Evolutionary conservation across 1,284 basidiomycete species (phyloP).

Genomic region (Dichomitus squalens): DNA sequence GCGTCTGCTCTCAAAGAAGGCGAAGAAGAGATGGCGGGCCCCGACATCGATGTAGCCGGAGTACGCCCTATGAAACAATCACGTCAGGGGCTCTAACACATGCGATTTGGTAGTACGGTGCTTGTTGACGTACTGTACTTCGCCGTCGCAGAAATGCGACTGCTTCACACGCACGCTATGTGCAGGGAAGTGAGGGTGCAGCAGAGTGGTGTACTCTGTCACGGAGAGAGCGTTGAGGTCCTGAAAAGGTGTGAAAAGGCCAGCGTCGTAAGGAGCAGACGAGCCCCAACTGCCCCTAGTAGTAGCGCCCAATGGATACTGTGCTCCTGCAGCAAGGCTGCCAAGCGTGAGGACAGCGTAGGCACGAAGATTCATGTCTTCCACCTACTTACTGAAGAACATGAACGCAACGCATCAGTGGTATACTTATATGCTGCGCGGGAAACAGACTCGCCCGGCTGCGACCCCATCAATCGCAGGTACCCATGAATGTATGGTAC

Average conservation of each 20-base stretch:
- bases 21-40: conserved; percentile 79
- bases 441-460: no score
- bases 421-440: no score
- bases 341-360: no score
- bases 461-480: no score
- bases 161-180: conserved; percentile 50
- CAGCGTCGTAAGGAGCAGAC: conserved; percentile 14
- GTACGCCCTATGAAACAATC: conserved; percentile 12
- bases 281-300: background rate
- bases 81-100: background rate
- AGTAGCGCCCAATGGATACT: no score
- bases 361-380: no score
- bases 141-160: conserved; percentile 34
- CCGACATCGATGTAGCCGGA: conserved; percentile 71
- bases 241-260: conserved; percentile 43
- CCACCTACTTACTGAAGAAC: no score
- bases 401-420: no score
- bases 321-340: no score
- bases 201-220: conserved; percentile 45
- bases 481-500: no score
- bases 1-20: conserved; percentile 75
- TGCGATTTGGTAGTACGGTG: background rate
- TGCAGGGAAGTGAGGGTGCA: conserved; percentile 53
- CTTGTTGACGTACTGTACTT: conserved; percentile 15
- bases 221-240: conserved; percentile 43